Evolutionary conservation across 1,284 basidiomycete genomes (phyloP), one percentile per base, ranked within the genome.

Genomic region (Malassezia yamatoensis): DNA sequence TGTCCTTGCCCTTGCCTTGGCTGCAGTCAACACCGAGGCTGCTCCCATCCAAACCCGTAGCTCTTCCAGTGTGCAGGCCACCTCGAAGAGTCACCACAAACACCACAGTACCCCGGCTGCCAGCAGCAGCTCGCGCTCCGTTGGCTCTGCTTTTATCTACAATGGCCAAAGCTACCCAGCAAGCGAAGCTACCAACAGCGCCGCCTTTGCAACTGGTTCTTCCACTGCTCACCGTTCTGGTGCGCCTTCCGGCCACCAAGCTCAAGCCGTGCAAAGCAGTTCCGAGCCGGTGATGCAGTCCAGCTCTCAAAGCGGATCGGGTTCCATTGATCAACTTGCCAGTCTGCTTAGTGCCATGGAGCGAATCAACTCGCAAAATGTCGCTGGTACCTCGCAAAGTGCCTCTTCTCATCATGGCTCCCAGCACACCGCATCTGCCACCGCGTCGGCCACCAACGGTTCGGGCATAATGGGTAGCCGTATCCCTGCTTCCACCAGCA

Each of bases 1-100:
- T 44, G 37, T 53, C 18, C 39, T 49, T 49, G 55, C 55, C 13
- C 8, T 58, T 18, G 32, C 55, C 2, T 35, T 58, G 34, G 55
- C 55, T 8, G 32, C 51, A 4, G 10, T 33, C 11, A n/a, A 35
- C n/a, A 43, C 40, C 16, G n/a, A 33, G 29, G 40, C 43, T 18
- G 54, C 39, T 2, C 49, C 54, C 32, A 34, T 48, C 33, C 7
- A 49, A 16, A 15, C 7, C 18, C 32, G 39, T 35, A 41, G 21
- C 33, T 10, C 6, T 13, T 33, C 45, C 36, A 39, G 18, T 21
- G 47, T 39, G 47, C 47, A 11, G 47, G 47, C 29, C 47, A 24
- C 47, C 16, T 49, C 47, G 47, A 49, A 29, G 20, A 35, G 43
- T 45, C 20, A 45, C 43, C 43, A 33, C 43, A 18, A 10, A 18